phyloP scores from a whole-genome alignment of 2,329 filamentous ascomycete genomes.

The Pestalotiopsis sp. region DNA sequence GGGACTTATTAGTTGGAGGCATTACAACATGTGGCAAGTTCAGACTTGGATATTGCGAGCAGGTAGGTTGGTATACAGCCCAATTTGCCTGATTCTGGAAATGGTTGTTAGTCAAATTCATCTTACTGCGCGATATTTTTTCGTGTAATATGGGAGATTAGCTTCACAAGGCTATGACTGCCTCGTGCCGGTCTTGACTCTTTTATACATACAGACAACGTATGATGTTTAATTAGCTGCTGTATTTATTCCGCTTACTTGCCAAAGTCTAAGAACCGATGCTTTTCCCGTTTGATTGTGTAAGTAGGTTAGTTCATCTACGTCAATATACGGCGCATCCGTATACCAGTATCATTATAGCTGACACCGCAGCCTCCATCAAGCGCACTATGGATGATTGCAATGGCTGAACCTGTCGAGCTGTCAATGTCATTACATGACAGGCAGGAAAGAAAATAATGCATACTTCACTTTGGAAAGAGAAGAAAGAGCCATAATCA shows the following conservation, averaged over 20 bases:
- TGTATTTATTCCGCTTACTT: too few relatives aligned
- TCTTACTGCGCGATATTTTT: not conserved
- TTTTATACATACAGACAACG: too few relatives aligned
- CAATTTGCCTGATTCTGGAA: too few relatives aligned
- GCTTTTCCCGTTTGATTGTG: too few relatives aligned
- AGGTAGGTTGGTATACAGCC: too few relatives aligned
- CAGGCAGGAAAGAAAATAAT: not conserved
- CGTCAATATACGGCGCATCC: not conserved
- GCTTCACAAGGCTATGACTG: too few relatives aligned
- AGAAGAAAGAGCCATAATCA: too few relatives aligned
- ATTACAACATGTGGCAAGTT: not conserved
- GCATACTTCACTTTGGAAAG: not conserved
- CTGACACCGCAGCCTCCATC: not conserved
- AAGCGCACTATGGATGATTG: too few relatives aligned
- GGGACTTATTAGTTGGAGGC: not conserved
- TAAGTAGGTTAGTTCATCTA: not conserved
- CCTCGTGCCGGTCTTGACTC: too few relatives aligned
- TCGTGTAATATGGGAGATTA: not conserved
- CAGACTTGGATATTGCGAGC: not conserved
- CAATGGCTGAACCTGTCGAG: not conserved
- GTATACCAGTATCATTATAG: not conserved
- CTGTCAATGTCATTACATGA: not conserved
- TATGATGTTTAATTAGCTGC: too few relatives aligned
- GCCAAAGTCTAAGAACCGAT: too few relatives aligned
- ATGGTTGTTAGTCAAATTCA: not conserved